Percentiles rank a stretch among this genome's conserved stretches.
Conservation (phyloP, 805 yeast genomes). For the Myxozyma vanderwaltii region DNA sequence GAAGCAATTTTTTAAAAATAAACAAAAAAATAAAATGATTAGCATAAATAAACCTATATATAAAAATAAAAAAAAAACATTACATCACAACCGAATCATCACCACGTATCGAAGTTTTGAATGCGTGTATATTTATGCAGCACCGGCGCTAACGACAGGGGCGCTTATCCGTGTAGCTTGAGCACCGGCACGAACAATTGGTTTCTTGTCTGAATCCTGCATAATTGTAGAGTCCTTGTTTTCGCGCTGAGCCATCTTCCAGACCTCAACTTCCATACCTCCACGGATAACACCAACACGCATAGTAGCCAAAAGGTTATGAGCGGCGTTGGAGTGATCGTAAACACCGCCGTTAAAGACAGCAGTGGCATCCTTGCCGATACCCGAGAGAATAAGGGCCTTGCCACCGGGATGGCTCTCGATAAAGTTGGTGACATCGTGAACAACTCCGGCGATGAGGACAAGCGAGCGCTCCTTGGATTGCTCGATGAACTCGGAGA, state of each 20-base stretch:
- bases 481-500: slow-evolving; percentile 54
- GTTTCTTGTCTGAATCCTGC: slow-evolving; percentile 55
- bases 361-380: slow-evolving; percentile 91
- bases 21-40: background rate
- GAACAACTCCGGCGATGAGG: slow-evolving; percentile 87
- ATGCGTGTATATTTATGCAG: slow-evolving; percentile 47
- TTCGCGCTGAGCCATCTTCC: slow-evolving; percentile 61
- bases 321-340: slow-evolving; percentile 90
- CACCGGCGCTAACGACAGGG: slow-evolving; percentile 59
- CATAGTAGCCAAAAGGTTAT: slow-evolving; percentile 88
- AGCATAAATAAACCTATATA: background rate
- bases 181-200: slow-evolving; percentile 61
- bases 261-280: slow-evolving; percentile 77
- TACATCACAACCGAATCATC: too few relatives aligned
- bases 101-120: background rate
- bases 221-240: slow-evolving; percentile 64
- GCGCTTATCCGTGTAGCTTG: slow-evolving; percentile 55
- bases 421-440: slow-evolving; percentile 88
- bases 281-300: slow-evolving; percentile 83
- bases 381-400: slow-evolving; percentile 72
- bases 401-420: slow-evolving; percentile 94
- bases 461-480: slow-evolving; percentile 64
- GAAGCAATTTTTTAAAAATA: too few relatives aligned
- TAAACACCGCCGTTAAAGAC: slow-evolving; percentile 96
- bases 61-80: background rate